Percentiles rank a stretch among this genome's conserved stretches.
These are phyloP conservation scores for Cryptosporidium xiaoi DNA, from an alignment of 169 alveolate genomes.

Conservation along the genomic window DNA sequence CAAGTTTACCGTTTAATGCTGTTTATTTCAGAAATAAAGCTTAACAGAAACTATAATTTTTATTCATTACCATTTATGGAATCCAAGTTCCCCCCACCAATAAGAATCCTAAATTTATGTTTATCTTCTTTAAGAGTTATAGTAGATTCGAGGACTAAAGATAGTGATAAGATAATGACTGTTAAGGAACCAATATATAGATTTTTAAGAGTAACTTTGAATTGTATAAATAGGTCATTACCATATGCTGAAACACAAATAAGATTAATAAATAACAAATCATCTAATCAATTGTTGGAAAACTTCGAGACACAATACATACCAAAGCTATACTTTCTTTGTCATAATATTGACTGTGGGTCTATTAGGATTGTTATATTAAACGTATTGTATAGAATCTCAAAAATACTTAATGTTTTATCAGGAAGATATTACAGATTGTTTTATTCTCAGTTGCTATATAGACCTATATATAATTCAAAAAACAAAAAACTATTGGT, in stretches of 20 bases:
- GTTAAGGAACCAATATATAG: conserved; percentile 44
- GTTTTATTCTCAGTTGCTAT: conserved; percentile 55
- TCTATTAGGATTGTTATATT: conserved; percentile 63
- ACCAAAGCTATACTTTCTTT: conserved; percentile 58
- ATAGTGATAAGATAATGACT: conserved; percentile 1
- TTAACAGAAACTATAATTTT: conserved; percentile 34
- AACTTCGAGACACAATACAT: conserved; percentile 45
- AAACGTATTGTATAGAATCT: conserved; percentile 41
- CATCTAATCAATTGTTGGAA: conserved; percentile 20
- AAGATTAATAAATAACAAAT: conserved; percentile 6
- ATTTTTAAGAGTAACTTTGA: conserved; percentile 57
- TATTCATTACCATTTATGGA: conserved; percentile 4
- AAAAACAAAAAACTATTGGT: conserved; percentile 49
- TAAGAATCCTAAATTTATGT: conserved; percentile 35
- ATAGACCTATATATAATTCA: conserved; percentile 41
- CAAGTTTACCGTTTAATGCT: conserved; percentile 55
- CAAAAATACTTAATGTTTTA: conserved; percentile 36
- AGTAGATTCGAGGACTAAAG: conserved; percentile 19
- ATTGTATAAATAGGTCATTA: conserved; percentile 53
- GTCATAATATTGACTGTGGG: conserved; percentile 62
- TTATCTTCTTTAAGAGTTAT: conserved; percentile 48
- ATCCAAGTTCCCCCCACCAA: conserved; percentile 47
- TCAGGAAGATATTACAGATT: conserved; percentile 47
- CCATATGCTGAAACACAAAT: conserved; percentile 72
- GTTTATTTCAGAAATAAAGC: conserved; percentile 58